Evolutionary conservation across 805 yeast genomes (phyloP), one percentile per base, ranked within the genome.

Genomic region (Starmerella bombi): DNA sequence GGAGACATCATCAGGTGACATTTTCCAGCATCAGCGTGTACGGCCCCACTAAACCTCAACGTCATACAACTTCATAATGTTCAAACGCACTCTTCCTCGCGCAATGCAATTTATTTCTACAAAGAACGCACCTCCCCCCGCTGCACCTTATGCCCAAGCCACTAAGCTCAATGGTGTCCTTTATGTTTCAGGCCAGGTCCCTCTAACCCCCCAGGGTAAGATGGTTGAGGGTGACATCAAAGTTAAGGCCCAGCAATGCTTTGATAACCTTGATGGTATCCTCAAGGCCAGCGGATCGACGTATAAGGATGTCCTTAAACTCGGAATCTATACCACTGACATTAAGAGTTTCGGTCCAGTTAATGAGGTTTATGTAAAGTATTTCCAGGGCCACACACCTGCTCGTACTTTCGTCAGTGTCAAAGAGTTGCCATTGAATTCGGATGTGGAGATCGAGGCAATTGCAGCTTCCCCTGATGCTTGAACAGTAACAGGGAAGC

Each of bases 331-430:
- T 70, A 74, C 91, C 61, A 77, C 94, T 45, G 95, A 91, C 63
- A 88, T 91, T 79, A 67, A 68, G 54, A 73, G 80, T 59, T 91
- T 91, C 58, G 83, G 72, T 46, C 80, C 74, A 49, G 81, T 91
- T 69, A 91, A 91, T 67, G 71, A 69, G 50, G 93, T 82, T 38
- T 91, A 91, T 65, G 75, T 74, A 40, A 56, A 62, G 56, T 61
- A 54, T 51, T 55, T 60, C 44, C 44, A 52, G 35, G 54, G 50
- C 38, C 62, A 58, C 54, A 51, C 53, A 36, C 97, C 98, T 33
- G 97, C 97, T 30, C 83, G 98, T 73, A 82, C 96, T 2, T 91
- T 96, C 70, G 93, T 91, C 54, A 96, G 96, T 34, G 97, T 86
- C 48, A 78, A 77, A 63, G 76, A 74, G 48, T 76, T 91, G 54